phyloP scores from a whole-genome alignment of 2,329 filamentous ascomycete species.

The Penicillium sp. region DNA sequence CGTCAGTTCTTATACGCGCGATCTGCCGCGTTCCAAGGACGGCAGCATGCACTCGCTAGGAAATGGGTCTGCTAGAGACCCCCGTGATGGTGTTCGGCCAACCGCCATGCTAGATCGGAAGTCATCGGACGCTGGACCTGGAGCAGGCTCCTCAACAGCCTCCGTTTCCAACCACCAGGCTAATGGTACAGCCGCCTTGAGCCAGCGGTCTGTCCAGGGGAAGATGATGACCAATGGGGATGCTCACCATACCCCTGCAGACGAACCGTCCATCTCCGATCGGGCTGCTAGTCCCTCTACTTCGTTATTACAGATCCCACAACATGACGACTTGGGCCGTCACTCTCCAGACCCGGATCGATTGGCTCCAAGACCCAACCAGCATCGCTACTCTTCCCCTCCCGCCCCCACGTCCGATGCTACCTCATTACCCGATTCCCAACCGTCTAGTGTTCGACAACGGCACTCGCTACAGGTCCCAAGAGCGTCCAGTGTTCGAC shows the following conservation, averaged over 20 bases:
- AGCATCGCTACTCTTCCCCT: conserved; percentile 40
- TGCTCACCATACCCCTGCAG: conserved; percentile 26
- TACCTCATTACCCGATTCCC: conserved; percentile 50
- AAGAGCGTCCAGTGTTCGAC: conserved; percentile 57
- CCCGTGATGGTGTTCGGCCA: conserved; percentile 27
- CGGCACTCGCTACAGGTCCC: conserved; percentile 87
- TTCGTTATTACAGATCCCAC: conserved; percentile 33
- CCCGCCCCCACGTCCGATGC: conserved; percentile 54
- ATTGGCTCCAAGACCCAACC: conserved; percentile 24
- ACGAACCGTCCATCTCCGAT: conserved; percentile 29
- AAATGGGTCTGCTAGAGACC: conserved; percentile 33
- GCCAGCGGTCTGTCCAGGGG: conserved; percentile 24
- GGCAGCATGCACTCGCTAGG: conserved; percentile 48
- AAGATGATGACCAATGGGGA: conserved; percentile 33
- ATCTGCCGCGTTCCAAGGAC: conserved; percentile 37
- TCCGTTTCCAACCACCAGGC: conserved; percentile 24
- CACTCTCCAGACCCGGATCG: conserved; percentile 30
- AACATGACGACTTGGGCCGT: conserved; percentile 30
- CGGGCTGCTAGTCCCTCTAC: conserved; percentile 26
- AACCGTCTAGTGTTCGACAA: conserved; percentile 62
- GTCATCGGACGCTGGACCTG: conserved; percentile 27
- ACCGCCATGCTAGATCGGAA: conserved; percentile 29
- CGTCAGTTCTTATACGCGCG: conserved; percentile 41
- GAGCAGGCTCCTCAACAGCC: conserved; percentile 23
- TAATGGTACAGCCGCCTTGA: conserved; percentile 23